These are phyloP conservation scores for Nakazawaea peltata DNA, from an alignment of 805 yeast species.

Conservation along the genomic window DNA sequence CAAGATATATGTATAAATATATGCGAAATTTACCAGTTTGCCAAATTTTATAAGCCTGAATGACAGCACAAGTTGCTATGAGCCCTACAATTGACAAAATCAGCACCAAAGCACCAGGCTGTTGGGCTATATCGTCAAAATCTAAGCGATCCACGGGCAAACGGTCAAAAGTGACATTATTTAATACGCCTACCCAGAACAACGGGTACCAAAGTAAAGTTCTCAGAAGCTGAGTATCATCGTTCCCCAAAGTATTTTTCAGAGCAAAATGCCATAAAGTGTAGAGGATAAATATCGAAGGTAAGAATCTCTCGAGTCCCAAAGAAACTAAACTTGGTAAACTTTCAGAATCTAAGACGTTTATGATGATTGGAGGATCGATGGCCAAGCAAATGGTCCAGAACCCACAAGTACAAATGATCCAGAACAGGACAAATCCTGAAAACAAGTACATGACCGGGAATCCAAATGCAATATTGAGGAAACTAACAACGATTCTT, in stretches of 20 bases:
- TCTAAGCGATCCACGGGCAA: slow-evolving; percentile 84
- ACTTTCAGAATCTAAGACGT: slow-evolving; percentile 42
- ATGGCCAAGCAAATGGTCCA: slow-evolving; percentile 75
- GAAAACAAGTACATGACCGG: slow-evolving; percentile 48
- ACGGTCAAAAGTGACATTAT: slow-evolving; percentile 82
- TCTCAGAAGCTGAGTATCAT: slow-evolving; percentile 21
- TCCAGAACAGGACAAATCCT: slow-evolving; percentile 52
- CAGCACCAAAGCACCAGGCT: slow-evolving; percentile 71
- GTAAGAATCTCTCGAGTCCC: slow-evolving; percentile 69
- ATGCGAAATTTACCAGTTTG: slow-evolving; percentile 57
- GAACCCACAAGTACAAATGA: slow-evolving; percentile 55
- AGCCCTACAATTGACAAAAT: slow-evolving; percentile 40
- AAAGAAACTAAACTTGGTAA: slow-evolving; percentile 58
- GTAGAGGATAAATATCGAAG: slow-evolving; percentile 61
- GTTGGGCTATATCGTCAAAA: slow-evolving; percentile 56
- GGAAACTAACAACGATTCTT: slow-evolving; percentile 42
- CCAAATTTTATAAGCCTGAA: slow-evolving; percentile 81
- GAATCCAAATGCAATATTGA: slow-evolving; percentile 56
- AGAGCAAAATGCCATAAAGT: slow-evolving; percentile 59
- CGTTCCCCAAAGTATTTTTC: slow-evolving; percentile 33
- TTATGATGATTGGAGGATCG: slow-evolving; percentile 68
- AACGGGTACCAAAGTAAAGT: slow-evolving; percentile 65
- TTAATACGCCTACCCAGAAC: slow-evolving; percentile 78
- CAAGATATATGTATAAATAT: slow-evolving; percentile 47
- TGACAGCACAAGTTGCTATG: slow-evolving; percentile 46